phyloP scores from a whole-genome alignment of 208 protist genomes.

The Wallacemonas collosoma region DNA sequence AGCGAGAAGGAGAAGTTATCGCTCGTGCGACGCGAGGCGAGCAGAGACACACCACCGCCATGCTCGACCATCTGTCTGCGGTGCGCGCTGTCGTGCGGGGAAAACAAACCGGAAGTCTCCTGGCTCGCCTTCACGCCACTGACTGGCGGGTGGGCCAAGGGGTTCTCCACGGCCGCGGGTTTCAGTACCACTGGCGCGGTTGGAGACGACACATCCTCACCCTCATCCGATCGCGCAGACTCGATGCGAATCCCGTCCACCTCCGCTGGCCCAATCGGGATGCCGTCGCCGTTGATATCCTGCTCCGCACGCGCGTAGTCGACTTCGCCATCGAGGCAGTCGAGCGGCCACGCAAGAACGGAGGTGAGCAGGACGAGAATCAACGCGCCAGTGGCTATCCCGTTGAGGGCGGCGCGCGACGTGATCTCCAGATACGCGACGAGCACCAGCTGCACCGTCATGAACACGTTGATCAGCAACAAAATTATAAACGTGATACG shows the following conservation, averaged over 20 bases:
- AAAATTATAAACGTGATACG: conserved; percentile 32
- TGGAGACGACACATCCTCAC: neutral
- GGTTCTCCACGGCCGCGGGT: conserved; percentile 4
- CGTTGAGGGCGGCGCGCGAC: conserved; percentile 13
- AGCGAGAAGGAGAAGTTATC: neutral
- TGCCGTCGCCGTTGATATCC: conserved; percentile 33
- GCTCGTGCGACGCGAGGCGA: neutral
- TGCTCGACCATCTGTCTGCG: neutral
- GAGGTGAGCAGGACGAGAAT: conserved; percentile 24
- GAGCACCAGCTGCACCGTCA: conserved; percentile 50
- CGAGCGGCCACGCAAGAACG: conserved; percentile 33
- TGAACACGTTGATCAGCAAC: conserved; percentile 52
- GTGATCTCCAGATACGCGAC: conserved; percentile 43
- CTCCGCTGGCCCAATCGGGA: conserved; percentile 20
- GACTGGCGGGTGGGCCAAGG: neutral
- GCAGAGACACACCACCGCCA: neutral
- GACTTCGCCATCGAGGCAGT: conserved; percentile 39
- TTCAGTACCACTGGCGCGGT: neutral
- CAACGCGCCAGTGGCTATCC: conserved; percentile 48
- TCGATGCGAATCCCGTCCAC: neutral
- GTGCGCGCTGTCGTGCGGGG: neutral
- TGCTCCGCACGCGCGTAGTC: conserved; percentile 33
- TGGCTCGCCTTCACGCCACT: neutral
- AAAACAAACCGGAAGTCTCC: neutral
- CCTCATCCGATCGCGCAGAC: neutral